Percentiles rank a stretch among this genome's conserved stretches.
Evolutionary conservation across 192 early-diverging fungal genomes (phyloP).

Genomic region (Coemansia guatemalensis): DNA sequence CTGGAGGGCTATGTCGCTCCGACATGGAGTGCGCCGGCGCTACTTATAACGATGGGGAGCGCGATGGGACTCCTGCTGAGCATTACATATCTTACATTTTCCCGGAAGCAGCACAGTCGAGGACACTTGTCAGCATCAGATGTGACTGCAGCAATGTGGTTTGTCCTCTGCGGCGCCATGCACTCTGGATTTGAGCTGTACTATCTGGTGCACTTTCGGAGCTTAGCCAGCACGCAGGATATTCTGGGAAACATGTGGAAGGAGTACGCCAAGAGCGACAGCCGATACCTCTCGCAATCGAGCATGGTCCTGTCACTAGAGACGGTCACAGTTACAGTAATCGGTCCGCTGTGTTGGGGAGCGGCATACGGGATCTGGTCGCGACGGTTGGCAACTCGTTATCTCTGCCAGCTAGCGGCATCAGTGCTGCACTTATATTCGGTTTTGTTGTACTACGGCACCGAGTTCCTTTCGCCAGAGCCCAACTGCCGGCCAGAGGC

Average conservation of each 20-base stretch:
- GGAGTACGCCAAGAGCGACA: conserved; percentile 72
- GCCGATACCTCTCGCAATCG: conserved; percentile 60
- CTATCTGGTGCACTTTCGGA: conserved; percentile 55
- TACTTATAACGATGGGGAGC: conserved; percentile 21
- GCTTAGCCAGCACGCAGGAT: conserved; percentile 43
- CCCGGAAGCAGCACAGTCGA: conserved; percentile 4
- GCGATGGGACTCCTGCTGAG: conserved; percentile 8
- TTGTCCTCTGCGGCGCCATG: conserved; percentile 58
- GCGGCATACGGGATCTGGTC: conserved; percentile 27
- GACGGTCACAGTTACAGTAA: conserved; percentile 54
- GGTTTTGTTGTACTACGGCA: conserved; percentile 61
- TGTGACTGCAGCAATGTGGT: conserved; percentile 60
- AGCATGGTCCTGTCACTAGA: conserved; percentile 62
- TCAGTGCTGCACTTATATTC: conserved; percentile 66
- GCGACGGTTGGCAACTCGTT: conserved; percentile 30
- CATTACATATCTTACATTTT: conserved; percentile 5
- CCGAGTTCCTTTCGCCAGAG: conserved; percentile 54
- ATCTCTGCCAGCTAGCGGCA: conserved; percentile 58
- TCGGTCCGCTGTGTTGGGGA: conserved; percentile 39
- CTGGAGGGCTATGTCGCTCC: conserved; percentile 33
- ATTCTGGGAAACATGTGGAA: conserved; percentile 66
- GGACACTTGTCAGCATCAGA: conserved; percentile 14
- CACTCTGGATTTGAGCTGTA: conserved; percentile 67
- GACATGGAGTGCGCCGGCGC: conserved; percentile 11
- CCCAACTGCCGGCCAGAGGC: conserved; percentile 57